phyloP scores from a whole-genome alignment of 1,284 basidiomycete species.

The Ceratobasidium theobromae region DNA sequence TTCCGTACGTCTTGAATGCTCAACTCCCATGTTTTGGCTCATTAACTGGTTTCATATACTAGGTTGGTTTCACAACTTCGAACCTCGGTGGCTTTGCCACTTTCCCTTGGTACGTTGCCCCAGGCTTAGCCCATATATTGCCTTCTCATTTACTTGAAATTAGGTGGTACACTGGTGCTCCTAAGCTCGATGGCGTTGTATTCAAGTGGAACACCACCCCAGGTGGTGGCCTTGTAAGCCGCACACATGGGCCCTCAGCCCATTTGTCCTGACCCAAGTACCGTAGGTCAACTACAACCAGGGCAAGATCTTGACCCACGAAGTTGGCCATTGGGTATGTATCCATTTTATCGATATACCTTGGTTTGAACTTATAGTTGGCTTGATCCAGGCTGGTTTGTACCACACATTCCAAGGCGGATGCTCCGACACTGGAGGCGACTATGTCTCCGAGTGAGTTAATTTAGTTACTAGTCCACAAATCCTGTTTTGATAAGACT shows the following conservation, averaged over 20 bases:
- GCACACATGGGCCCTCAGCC: neutral
- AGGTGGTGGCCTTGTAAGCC: neutral
- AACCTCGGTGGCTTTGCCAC: neutral
- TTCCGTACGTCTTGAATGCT: neutral
- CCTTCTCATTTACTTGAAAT: neutral
- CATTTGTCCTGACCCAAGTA: neutral
- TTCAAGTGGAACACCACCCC: constrained; percentile 2
- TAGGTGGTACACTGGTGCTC: neutral
- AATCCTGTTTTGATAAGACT: neutral
- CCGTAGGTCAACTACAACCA: constrained; percentile 38
- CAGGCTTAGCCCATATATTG: neutral
- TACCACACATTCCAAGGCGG: constrained; percentile 6
- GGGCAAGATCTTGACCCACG: constrained; percentile 37
- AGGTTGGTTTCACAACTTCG: neutral
- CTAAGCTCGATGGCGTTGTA: neutral
- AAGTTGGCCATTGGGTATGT: constrained; percentile 38
- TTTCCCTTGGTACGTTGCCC: neutral
- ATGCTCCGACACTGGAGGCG: neutral
- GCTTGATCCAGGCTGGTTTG: neutral
- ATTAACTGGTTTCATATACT: neutral
- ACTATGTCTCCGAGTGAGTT: neutral
- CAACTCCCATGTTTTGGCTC: neutral
- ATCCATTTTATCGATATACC: neutral
- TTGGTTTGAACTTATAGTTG: neutral
- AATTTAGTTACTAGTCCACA: neutral